Conservation (phyloP, 73 alveolate genomes). For the Symbiodinium natans region DNA sequence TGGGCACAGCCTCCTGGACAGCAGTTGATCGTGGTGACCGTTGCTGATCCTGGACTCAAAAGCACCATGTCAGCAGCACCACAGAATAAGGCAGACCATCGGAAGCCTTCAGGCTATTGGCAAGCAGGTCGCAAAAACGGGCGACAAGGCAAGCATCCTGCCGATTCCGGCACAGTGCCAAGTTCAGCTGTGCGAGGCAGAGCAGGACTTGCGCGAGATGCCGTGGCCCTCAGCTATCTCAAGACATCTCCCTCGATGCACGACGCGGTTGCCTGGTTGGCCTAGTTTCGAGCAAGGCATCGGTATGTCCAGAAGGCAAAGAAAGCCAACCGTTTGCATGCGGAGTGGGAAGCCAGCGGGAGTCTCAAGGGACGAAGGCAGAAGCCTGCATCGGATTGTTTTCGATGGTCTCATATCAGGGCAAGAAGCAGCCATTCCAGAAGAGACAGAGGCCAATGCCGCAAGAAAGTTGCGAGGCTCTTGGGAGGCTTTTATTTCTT, state of each 20-base stretch:
- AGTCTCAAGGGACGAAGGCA: not conserved
- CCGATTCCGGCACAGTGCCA: not conserved
- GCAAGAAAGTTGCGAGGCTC: too few species aligned
- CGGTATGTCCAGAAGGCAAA: slow-evolving; percentile 58
- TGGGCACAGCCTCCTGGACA: slow-evolving; percentile 68
- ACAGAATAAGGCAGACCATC: slow-evolving; percentile 31
- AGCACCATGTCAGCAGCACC: not conserved
- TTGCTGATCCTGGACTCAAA: too few species aligned
- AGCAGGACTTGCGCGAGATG: slow-evolving; percentile 67
- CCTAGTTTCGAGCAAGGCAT: slow-evolving; percentile 25
- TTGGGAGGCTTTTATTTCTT: not conserved
- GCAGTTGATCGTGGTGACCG: not conserved
- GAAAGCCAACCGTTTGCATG: slow-evolving; percentile 55
- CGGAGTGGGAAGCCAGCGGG: slow-evolving; percentile 26
- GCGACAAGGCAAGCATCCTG: slow-evolving; percentile 32
- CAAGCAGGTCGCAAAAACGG: slow-evolving; percentile 69
- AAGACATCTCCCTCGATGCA: too few species aligned
- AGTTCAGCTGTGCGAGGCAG: slow-evolving; percentile 11
- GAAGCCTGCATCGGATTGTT: not conserved
- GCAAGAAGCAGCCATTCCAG: slow-evolving; percentile 46
- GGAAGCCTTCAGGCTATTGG: slow-evolving; percentile 72
- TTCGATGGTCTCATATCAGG: not conserved
- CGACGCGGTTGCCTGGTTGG: too few species aligned
- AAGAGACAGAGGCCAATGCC: slow-evolving; percentile 25
- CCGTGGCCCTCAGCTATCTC: not conserved